These are phyloP conservation scores for Fomitopsis betulina DNA, from an alignment of 1,284 basidiomycete species.

Conservation along the genomic window DNA sequence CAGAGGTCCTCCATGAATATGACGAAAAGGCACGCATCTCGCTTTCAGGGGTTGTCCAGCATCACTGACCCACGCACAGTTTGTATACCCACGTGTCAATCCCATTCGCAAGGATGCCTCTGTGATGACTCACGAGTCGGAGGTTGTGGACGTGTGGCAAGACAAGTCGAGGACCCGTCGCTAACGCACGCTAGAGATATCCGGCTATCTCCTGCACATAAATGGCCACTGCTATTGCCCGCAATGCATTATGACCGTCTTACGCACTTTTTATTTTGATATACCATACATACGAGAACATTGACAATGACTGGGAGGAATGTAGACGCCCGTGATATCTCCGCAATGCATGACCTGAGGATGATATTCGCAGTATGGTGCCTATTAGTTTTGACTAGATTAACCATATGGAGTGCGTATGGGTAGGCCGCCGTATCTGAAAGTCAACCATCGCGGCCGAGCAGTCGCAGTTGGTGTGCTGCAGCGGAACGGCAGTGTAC, in stretches of 20 bases:
- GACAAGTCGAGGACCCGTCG: neutral
- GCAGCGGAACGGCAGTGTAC: neutral
- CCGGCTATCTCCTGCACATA: neutral
- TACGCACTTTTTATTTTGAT: no score
- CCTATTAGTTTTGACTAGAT: no score
- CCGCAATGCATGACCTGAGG: neutral
- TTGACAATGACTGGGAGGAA: no score
- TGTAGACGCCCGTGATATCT: no score
- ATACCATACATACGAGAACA: no score
- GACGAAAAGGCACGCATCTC: conserved; percentile 55
- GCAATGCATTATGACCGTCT: no score
- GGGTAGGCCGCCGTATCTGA: neutral
- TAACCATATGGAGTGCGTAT: neutral
- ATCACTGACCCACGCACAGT: conserved; percentile 38
- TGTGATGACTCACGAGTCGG: conserved; percentile 82
- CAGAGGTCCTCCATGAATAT: conserved; percentile 85
- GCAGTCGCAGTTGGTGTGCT: neutral
- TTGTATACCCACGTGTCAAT: conserved; percentile 77
- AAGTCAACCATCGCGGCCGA: neutral
- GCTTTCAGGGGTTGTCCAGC: neutral
- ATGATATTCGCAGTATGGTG: no score
- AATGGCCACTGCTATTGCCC: no score
- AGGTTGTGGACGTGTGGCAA: conserved; percentile 44
- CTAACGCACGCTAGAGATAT: neutral
- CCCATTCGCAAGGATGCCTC: conserved; percentile 71